Conservation (phyloP, 352 stramenopile genomes). For the Pythium volutum region DNA sequence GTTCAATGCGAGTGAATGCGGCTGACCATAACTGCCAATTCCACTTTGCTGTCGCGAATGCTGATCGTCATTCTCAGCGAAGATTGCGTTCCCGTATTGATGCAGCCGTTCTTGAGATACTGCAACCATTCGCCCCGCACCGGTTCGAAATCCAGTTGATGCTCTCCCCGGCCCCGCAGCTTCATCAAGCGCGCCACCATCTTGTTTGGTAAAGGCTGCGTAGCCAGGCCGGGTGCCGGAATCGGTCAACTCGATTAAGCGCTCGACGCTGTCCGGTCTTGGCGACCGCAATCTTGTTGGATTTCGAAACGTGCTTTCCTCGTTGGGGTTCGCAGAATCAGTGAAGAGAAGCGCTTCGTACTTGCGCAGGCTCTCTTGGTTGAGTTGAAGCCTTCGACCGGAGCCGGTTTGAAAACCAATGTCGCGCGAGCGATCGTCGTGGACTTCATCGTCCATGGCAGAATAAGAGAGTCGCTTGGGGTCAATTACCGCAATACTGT, state of each 20-base stretch:
- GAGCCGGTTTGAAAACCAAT: slow-evolving; percentile 9
- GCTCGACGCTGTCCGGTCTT: background rate
- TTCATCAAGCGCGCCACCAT: background rate
- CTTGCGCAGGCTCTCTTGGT: background rate
- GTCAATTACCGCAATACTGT: background rate
- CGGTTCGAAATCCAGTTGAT: slow-evolving; percentile 7
- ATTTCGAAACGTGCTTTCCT: background rate
- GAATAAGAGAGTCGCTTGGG: slow-evolving; percentile 8
- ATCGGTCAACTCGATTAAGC: background rate
- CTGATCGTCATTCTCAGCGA: background rate
- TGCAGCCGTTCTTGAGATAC: slow-evolving; percentile 1
- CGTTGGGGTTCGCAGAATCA: background rate
- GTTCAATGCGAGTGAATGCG: background rate
- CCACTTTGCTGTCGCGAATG: background rate
- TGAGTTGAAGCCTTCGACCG: background rate
- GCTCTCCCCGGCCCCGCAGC: background rate
- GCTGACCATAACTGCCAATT: background rate
- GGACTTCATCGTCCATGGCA: background rate
- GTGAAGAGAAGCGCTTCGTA: slow-evolving; percentile 10
- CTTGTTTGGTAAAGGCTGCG: background rate
- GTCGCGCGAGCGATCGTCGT: background rate
- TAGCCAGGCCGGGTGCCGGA: background rate
- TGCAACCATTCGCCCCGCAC: background rate
- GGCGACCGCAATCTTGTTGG: too few relatives aligned
- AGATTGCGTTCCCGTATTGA: background rate